Conservation (phyloP, 2,329 filamentous ascomycete genomes). For the Leptographium radiaticola region DNA sequence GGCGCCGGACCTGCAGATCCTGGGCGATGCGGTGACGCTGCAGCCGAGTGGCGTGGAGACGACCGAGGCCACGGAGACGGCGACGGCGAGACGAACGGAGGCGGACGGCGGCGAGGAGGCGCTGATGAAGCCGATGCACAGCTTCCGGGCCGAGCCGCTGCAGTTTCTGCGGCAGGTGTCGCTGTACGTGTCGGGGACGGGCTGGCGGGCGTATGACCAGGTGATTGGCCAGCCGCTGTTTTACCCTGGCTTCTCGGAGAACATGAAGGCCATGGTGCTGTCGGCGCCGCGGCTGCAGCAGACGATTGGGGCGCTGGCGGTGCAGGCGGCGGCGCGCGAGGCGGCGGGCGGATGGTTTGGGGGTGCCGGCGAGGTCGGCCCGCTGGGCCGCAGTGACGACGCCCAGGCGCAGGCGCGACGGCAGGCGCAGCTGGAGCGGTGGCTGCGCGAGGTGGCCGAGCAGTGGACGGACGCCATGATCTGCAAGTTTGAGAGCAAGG, state of each 20-base stretch:
- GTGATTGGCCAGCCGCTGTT: conserved; percentile 87
- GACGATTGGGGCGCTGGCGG: conserved; percentile 66
- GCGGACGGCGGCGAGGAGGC: conserved; percentile 49
- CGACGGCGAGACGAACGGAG: not conserved
- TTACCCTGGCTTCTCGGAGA: conserved; percentile 81
- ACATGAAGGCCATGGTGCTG: conserved; percentile 71
- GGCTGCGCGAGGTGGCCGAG: conserved; percentile 69
- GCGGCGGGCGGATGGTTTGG: conserved; percentile 58
- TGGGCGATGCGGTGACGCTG: conserved; percentile 60
- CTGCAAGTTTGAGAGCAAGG: conserved; percentile 94
- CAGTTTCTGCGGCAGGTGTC: conserved; percentile 88
- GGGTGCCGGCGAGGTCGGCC: conserved; percentile 25
- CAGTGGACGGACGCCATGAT: conserved; percentile 92
- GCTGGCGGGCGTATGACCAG: conserved; percentile 89
- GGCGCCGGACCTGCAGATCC: conserved; percentile 65
- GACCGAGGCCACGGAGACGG: conserved; percentile 15
- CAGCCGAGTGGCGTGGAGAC: conserved; percentile 56
- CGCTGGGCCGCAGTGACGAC: conserved; percentile 28
- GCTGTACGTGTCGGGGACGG: conserved; percentile 80
- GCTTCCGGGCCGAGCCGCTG: conserved; percentile 61
- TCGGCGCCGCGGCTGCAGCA: conserved; percentile 59
- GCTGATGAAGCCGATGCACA: conserved; percentile 70
- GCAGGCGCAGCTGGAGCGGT: conserved; percentile 53
- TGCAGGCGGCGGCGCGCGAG: conserved; percentile 61
- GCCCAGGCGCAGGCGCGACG: conserved; percentile 37